Evolutionary conservation across 192 early-diverging fungal species (phyloP).

Genomic region (Linnemannia zychae): DNA sequence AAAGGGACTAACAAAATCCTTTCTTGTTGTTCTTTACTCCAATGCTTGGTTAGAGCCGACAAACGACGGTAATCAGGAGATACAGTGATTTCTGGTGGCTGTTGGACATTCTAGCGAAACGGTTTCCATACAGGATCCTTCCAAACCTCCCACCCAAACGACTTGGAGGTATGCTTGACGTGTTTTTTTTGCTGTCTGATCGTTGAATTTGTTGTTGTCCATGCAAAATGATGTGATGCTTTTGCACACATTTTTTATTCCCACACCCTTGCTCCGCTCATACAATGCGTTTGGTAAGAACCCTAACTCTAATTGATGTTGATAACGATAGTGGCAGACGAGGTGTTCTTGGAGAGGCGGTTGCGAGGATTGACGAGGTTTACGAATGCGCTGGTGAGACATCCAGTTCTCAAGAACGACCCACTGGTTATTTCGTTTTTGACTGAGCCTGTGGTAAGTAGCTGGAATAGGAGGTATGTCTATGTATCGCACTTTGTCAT

Average conservation of each 20-base stretch:
- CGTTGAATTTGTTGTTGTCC: neutral
- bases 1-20: neutral
- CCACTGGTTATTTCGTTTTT: conserved; percentile 72
- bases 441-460: conserved; percentile 71
- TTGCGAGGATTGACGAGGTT: conserved; percentile 78
- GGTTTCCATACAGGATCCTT: conserved; percentile 87
- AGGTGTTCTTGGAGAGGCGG: conserved; percentile 78
- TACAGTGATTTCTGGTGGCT: conserved; percentile 96
- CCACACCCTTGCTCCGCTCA: neutral
- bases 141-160: conserved; percentile 92
- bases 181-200: neutral
- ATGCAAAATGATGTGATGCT: conserved; percentile 19
- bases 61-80: conserved; percentile 76
- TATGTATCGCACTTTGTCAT: too few species aligned
- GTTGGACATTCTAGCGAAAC: conserved; percentile 76
- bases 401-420: conserved; percentile 77
- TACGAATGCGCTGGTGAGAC: conserved; percentile 79
- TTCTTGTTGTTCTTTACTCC: neutral
- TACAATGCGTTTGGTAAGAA: neutral
- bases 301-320: neutral
- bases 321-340: conserved; percentile 61
- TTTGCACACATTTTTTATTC: conserved; percentile 10
- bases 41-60: conserved; percentile 38
- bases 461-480: too few species aligned
- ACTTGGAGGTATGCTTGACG: conserved; percentile 72